A percentile compares a stretch with the other conserved stretches of the same genome.
These are phyloP conservation scores for Williopsis jadinii DNA, from an alignment of 1,139 yeast species.

Conservation along the genomic window DNA sequence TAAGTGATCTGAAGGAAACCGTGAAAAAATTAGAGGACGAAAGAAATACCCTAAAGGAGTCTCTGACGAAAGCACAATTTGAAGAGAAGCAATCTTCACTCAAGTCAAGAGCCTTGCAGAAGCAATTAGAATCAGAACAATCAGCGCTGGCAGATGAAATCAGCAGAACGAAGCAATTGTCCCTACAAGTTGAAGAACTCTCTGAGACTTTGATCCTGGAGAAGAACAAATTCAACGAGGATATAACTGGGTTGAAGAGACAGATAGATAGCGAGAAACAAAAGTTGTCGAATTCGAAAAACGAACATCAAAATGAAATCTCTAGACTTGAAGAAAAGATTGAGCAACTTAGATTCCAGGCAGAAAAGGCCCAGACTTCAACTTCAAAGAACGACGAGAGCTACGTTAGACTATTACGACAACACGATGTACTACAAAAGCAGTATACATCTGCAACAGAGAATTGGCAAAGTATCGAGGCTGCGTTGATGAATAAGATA, in stretches of 20 bases:
- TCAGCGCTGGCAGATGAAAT: slow-evolving; percentile 31
- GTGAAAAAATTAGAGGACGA: slow-evolving; percentile 31
- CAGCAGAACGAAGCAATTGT: slow-evolving; percentile 25
- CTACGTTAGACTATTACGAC: slow-evolving; percentile 25
- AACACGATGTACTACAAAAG: slow-evolving; percentile 52
- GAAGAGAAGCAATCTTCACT: slow-evolving; percentile 22
- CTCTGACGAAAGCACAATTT: slow-evolving; percentile 15
- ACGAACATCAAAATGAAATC: slow-evolving; percentile 40
- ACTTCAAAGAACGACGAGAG: slow-evolving; percentile 22
- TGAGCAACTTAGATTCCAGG: slow-evolving; percentile 33
- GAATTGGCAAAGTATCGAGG: slow-evolving; percentile 62
- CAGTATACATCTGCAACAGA: slow-evolving; percentile 68
- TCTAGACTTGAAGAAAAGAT: slow-evolving; percentile 32
- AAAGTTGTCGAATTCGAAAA: slow-evolving; percentile 22
- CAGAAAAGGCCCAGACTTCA: slow-evolving; percentile 31
- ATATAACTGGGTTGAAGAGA: slow-evolving; percentile 22
- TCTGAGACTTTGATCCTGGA: slow-evolving; percentile 32
- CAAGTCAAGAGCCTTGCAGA: slow-evolving; percentile 24
- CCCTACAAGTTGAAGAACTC: slow-evolving; percentile 35
- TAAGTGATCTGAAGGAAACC: slow-evolving; percentile 31
- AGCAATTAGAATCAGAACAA: slow-evolving; percentile 34
- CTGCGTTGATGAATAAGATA: slow-evolving; percentile 41
- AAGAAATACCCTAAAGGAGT: slow-evolving; percentile 13
- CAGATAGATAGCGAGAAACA: slow-evolving; percentile 25
- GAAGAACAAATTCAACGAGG: slow-evolving; percentile 32